phyloP scores from a whole-genome alignment of 345 rosid species.

The Camelina neglecta region DNA sequence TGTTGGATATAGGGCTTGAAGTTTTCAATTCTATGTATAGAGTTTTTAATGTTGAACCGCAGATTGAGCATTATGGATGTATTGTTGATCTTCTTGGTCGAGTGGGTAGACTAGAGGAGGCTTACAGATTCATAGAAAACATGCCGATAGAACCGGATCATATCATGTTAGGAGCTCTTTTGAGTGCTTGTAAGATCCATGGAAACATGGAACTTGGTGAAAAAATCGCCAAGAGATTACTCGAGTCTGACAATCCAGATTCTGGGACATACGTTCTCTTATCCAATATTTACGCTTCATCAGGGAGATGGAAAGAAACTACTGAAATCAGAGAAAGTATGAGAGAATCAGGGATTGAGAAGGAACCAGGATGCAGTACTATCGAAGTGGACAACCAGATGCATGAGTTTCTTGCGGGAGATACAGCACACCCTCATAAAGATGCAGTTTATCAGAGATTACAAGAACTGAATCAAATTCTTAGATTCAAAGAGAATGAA shows the following conservation, averaged over 20 bases:
- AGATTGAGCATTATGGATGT: conserved; percentile 70
- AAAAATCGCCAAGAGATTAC: conserved; percentile 49
- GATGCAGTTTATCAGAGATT: conserved; percentile 59
- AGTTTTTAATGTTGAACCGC: conserved; percentile 56
- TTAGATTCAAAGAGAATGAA: conserved; percentile 49
- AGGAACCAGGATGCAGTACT: conserved; percentile 75
- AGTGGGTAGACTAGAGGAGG: conserved; percentile 55
- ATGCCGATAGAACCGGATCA: conserved; percentile 61
- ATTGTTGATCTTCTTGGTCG: conserved; percentile 74
- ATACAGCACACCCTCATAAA: conserved; percentile 54
- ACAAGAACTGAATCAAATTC: conserved; percentile 51
- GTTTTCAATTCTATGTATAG: conserved; percentile 56
- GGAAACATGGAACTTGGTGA: conserved; percentile 60
- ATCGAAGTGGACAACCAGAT: conserved; percentile 59
- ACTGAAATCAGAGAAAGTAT: conserved; percentile 55
- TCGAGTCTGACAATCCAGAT: conserved; percentile 51
- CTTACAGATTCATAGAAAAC: conserved; percentile 47
- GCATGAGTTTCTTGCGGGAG: conserved; percentile 67
- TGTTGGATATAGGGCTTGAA: conserved; percentile 58
- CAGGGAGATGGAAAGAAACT: conserved; percentile 66
- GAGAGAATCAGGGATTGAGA: conserved; percentile 59
- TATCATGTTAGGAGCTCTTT: conserved; percentile 62
- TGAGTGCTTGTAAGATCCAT: conserved; percentile 69
- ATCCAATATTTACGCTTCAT: conserved; percentile 59
- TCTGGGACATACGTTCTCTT: conserved; percentile 61